Conservation (phyloP, 176 grass and related monocot species). For the Zea luxurians region DNA sequence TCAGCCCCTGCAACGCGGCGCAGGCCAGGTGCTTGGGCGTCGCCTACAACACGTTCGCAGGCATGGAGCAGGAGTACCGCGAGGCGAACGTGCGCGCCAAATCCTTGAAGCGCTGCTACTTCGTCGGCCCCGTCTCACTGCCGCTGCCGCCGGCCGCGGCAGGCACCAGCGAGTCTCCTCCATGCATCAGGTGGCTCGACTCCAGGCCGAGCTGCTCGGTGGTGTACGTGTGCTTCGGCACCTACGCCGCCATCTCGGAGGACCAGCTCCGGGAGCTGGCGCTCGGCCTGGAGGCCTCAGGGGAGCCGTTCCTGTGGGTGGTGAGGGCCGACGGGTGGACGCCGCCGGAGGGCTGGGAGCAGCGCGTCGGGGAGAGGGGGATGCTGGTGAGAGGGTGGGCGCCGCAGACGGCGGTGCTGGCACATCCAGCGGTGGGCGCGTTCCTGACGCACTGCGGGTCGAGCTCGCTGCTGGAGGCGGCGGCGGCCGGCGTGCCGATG, state of each 20-base stretch:
- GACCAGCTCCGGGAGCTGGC: conserved; percentile 45
- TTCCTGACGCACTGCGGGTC: conserved; percentile 64
- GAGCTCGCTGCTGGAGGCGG: conserved; percentile 53
- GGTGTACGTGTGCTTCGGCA: conserved; percentile 51
- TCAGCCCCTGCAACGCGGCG: too few relatives aligned
- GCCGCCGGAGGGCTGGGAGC: conserved; percentile 31
- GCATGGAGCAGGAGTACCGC: conserved; percentile 33
- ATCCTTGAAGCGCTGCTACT: background rate
- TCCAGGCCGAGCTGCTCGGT: conserved; percentile 21
- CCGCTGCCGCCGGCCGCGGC: background rate
- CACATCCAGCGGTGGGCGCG: conserved; percentile 10
- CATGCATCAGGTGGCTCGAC: conserved; percentile 38
- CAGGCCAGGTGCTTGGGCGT: background rate
- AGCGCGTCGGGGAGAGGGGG: conserved; percentile 16
- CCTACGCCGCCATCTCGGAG: conserved; percentile 17
- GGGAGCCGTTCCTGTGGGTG: conserved; percentile 45
- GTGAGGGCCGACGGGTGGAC: background rate
- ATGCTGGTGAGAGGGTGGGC: conserved; percentile 36
- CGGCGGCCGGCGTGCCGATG: conserved; percentile 43
- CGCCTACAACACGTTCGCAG: conserved; percentile 22
- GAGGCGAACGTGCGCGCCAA: background rate
- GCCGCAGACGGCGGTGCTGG: conserved; percentile 24
- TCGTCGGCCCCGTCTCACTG: conserved; percentile 29
- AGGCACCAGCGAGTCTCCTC: background rate
- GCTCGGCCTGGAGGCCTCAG: conserved; percentile 41